phyloP scores from a whole-genome alignment of 2,329 filamentous ascomycete genomes.

The Aspergillus sp. region DNA sequence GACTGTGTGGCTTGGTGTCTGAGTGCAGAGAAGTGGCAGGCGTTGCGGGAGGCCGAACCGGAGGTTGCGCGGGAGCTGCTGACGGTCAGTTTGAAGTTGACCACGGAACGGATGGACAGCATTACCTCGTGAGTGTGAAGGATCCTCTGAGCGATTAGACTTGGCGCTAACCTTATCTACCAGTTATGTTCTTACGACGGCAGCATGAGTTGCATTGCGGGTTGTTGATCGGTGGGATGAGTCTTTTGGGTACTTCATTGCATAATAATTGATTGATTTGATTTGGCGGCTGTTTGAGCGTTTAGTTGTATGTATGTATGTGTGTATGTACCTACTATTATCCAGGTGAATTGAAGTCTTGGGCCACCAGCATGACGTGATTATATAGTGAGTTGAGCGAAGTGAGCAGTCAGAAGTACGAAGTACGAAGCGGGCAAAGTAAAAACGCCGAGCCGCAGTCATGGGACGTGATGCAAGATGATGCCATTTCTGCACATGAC shows the following conservation, averaged over 20 bases:
- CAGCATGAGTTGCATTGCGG: slow-evolving; percentile 22
- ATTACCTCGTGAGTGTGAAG: slow-evolving; percentile 57
- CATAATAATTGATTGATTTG: neutral
- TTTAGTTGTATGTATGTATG: neutral
- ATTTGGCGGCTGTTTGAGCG: slow-evolving; percentile 1
- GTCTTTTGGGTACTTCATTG: neutral
- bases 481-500: neutral
- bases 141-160: neutral
- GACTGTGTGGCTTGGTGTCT: slow-evolving; percentile 83
- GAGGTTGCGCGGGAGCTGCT: slow-evolving; percentile 82
- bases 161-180: neutral
- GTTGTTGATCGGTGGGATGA: neutral
- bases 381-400: neutral
- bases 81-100: slow-evolving; percentile 86
- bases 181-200: slow-evolving; percentile 35
- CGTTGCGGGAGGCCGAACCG: slow-evolving; percentile 68
- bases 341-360: neutral
- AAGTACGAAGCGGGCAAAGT: neutral
- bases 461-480: neutral
- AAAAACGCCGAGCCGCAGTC: neutral
- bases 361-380: neutral
- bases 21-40: slow-evolving; percentile 68
- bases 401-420: neutral
- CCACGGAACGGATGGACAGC: slow-evolving; percentile 84
- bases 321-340: neutral